Evolutionary conservation across 169 alveolate species (phyloP).

Genomic region (Cryptosporidium bovis): DNA sequence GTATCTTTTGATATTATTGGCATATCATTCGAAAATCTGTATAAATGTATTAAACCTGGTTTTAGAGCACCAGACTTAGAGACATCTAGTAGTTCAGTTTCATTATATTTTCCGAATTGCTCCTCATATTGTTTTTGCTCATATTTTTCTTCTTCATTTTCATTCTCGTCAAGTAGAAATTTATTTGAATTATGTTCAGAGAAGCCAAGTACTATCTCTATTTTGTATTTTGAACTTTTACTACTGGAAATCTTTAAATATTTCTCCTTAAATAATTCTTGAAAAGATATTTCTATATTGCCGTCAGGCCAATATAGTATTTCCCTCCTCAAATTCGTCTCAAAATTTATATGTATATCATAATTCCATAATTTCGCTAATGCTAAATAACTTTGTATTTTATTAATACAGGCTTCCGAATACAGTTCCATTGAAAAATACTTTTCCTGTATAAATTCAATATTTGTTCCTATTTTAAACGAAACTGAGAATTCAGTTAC

Average conservation of each 20-base stretch:
- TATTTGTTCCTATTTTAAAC: conserved; percentile 1
- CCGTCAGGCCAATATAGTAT: background rate
- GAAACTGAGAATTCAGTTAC: conserved; percentile 66
- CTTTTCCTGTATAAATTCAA: conserved; percentile 38
- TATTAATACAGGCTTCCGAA: conserved; percentile 6
- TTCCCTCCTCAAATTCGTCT: conserved; percentile 6
- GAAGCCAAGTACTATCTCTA: conserved; percentile 41
- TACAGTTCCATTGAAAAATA: conserved; percentile 53
- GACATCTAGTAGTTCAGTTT: background rate
- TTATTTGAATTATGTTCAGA: background rate
- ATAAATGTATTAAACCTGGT: conserved; percentile 26
- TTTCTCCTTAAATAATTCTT: conserved; percentile 19
- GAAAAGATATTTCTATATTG: conserved; percentile 10
- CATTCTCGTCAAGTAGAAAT: too few relatives aligned
- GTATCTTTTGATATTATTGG: conserved; percentile 47
- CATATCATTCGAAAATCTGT: conserved; percentile 54
- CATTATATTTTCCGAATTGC: background rate
- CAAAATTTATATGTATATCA: conserved; percentile 13
- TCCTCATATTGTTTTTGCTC: conserved; percentile 3
- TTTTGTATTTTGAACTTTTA: conserved; percentile 38
- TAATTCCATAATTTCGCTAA: conserved; percentile 47
- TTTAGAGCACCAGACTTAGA: background rate
- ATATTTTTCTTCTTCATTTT: background rate
- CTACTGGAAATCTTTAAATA: background rate
- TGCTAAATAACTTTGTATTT: conserved; percentile 32